Evolutionary conservation across 306 rosid genomes (phyloP).

Genomic region (Malus fusca): DNA sequence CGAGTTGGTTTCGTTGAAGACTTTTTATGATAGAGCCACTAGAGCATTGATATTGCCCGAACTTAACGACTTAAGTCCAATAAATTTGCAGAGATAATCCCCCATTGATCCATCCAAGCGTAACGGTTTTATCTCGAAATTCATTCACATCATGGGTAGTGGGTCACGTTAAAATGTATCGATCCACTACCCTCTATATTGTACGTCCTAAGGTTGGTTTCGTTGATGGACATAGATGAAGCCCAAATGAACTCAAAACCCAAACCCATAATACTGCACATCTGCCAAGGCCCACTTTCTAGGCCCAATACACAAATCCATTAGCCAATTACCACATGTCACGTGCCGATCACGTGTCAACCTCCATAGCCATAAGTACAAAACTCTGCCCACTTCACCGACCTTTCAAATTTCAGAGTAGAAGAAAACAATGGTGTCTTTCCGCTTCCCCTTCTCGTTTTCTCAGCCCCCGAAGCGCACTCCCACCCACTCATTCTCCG

Average conservation of each 20-base stretch:
- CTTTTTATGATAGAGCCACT: too few relatives aligned
- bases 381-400: neutral
- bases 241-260: neutral
- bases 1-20: too few relatives aligned
- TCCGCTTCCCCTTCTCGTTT: conserved; percentile 82
- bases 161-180: too few relatives aligned
- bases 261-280: neutral
- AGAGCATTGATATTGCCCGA: too few relatives aligned
- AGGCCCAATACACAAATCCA: neutral
- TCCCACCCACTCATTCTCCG: neutral
- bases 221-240: too few relatives aligned
- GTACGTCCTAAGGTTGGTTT: too few relatives aligned
- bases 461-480: conserved; percentile 43
- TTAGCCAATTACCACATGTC: neutral
- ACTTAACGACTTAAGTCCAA: too few relatives aligned
- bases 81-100: too few relatives aligned
- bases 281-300: neutral
- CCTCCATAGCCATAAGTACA: neutral
- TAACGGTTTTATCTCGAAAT: too few relatives aligned
- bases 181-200: too few relatives aligned
- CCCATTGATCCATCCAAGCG: too few relatives aligned
- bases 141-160: too few relatives aligned
- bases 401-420: neutral
- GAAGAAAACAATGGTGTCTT: conserved; percentile 41
- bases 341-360: neutral